Evolutionary conservation across 1,284 basidiomycete species (phyloP), one percentile per base, ranked within the genome.

Genomic region (Meripilus lineatus): DNA sequence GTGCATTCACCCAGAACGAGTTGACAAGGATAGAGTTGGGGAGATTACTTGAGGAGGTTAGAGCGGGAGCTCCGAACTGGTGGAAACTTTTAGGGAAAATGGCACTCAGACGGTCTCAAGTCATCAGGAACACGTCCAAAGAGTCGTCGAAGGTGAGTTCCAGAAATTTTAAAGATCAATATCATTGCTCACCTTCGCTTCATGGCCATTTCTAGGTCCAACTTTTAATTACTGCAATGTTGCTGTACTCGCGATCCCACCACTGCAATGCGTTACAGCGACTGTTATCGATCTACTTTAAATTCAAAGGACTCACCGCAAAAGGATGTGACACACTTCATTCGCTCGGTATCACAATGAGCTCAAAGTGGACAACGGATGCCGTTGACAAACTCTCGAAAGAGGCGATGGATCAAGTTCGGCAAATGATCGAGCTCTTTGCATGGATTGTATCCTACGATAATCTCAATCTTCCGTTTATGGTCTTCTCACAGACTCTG

Each of bases 271-370:
- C 28, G 15, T 5, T 44, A n/a, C 30, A 35, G 28, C 25, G n/a
- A 25, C 7, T 44, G 5, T 18, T 23, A 6, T 20, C 18, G 3
- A 15, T 38, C 6, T 38, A 32, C 20, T 22, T 44, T 22, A 44
- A 47, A 26, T 11, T 10, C 15, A 4, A 20, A 5, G 42, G 38
- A 10, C 39, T 46, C 20, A 15, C 42, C 18, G 20, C 38, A 5
- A 32, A 56, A 35, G 55, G 44, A 21, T 52, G 54, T 33, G 57
- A 59, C 41, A 49, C 51, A 1, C 46, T 61, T 1, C 57, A 55
- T 43, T 38, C 52, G 4, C 22, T 58, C 4, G 55, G 55, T 0
- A 36, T 61, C 28, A 51, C 50, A 0, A 61, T 61, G 58, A 56
- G 57, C 37, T 48, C 49, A 22, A 52, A 52, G 35, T 61, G 55